A percentile compares a stretch with the other conserved stretches of the same genome.
Evolutionary conservation across 768 basidiomycete genomes (phyloP).

Genomic region (Leccinum rimulosum): DNA sequence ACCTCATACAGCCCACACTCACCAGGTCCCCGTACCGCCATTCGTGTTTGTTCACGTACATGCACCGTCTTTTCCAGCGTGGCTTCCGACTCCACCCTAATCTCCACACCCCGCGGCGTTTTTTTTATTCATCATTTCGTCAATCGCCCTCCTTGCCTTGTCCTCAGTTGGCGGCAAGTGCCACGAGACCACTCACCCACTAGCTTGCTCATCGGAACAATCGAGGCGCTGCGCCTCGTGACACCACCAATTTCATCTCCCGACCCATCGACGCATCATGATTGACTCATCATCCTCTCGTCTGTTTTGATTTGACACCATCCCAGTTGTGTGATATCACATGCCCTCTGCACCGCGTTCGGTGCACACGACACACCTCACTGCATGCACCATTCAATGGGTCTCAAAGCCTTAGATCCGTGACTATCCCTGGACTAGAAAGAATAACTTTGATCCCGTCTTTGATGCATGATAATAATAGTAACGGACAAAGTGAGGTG

Average conservation of each 20-base stretch:
- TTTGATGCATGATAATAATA: neutral
- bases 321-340: slow-evolving; percentile 22
- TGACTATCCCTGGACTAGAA: slow-evolving; percentile 1
- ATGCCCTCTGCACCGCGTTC: slow-evolving; percentile 18
- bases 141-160: slow-evolving; percentile 10
- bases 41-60: slow-evolving; percentile 37
- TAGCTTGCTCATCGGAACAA: slow-evolving; percentile 4
- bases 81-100: slow-evolving; percentile 31
- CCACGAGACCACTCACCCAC: slow-evolving; percentile 8
- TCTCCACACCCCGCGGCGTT: slow-evolving; percentile 32
- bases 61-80: slow-evolving; percentile 30
- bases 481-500: neutral
- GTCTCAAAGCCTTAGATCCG: slow-evolving; percentile 3
- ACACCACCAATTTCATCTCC: slow-evolving; percentile 25
- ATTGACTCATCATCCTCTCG: slow-evolving; percentile 10
- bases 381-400: slow-evolving; percentile 4
- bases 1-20: slow-evolving; percentile 32
- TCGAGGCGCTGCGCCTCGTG: slow-evolving; percentile 23
- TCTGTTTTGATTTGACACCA: slow-evolving; percentile 21
- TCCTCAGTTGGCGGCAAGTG: slow-evolving; percentile 17
- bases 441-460: slow-evolving; percentile 3
- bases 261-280: slow-evolving; percentile 22
- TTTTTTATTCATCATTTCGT: slow-evolving; percentile 21
- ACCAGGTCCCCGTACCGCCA: slow-evolving; percentile 34
- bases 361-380: neutral